Percentiles rank a stretch among this genome's conserved stretches.
phyloP scores from a whole-genome alignment of 345 rosid genomes.

The Citrus inodora region DNA sequence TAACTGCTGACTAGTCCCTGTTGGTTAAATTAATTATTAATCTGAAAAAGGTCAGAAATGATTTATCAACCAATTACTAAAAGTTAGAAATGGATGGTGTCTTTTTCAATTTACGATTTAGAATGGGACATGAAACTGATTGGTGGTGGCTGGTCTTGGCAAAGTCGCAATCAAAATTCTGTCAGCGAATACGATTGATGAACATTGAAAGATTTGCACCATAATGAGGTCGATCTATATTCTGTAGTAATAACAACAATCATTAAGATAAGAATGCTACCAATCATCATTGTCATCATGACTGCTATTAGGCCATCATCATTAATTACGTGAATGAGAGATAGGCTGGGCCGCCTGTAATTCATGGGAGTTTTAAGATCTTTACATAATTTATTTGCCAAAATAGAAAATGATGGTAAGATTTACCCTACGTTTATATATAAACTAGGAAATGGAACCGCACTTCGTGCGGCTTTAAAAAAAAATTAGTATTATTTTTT shows the following conservation, averaged over 20 bases:
- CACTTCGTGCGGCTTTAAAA: rapidly evolving
- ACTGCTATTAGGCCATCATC: neutral
- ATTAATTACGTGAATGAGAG: neutral
- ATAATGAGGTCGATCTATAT: neutral
- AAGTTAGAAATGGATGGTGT: neutral
- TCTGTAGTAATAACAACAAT: neutral
- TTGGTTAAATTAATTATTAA: neutral
- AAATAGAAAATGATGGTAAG: too few species aligned
- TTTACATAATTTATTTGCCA: neutral
- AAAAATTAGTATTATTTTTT: too few species aligned
- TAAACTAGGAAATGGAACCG: too few species aligned
- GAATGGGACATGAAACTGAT: neutral
- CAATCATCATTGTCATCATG: neutral
- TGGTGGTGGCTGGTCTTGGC: neutral
- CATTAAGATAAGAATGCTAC: neutral
- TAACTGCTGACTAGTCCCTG: too few species aligned
- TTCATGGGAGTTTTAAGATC: neutral
- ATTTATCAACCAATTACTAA: neutral
- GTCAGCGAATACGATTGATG: neutral
- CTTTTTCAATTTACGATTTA: neutral
- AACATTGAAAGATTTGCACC: neutral
- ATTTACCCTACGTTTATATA: too few species aligned
- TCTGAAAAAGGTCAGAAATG: neutral
- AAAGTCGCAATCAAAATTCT: neutral
- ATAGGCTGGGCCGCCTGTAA: neutral